A percentile compares a stretch with the other conserved stretches of the same genome.
phyloP scores from a whole-genome alignment of 768 basidiomycete genomes.

The Xerocomellus chrysenteron region DNA sequence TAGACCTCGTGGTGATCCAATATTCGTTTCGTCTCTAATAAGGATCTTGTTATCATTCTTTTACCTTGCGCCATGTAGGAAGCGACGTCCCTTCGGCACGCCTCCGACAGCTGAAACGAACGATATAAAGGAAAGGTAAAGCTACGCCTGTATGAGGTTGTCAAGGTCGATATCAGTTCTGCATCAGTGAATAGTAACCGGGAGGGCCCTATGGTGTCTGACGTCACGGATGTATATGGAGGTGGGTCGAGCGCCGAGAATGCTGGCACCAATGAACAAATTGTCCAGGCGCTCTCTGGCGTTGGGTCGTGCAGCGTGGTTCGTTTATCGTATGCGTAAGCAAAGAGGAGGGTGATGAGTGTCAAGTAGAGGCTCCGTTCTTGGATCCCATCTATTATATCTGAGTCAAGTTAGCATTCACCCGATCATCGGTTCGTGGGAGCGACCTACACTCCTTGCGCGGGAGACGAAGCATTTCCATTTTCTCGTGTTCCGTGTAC shows the following conservation, averaged over 20 bases:
- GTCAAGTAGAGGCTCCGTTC: conserved; percentile 66
- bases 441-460: conserved; percentile 49
- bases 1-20: conserved; percentile 84
- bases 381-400: conserved; percentile 57
- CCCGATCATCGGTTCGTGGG: not conserved
- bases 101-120: conserved; percentile 71
- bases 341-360: conserved; percentile 68
- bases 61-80: conserved; percentile 57
- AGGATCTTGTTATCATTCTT: conserved; percentile 58
- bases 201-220: conserved; percentile 3
- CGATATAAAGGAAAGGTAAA: conserved; percentile 79
- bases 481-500: conserved; percentile 73
- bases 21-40: conserved; percentile 70
- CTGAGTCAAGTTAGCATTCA: conserved; percentile 36
- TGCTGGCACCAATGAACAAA: conserved; percentile 66
- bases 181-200: conserved; percentile 35
- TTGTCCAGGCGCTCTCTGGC: conserved; percentile 87
- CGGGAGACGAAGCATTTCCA: conserved; percentile 56
- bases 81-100: conserved; percentile 65
- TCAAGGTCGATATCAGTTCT: conserved; percentile 52
- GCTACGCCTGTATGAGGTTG: conserved; percentile 69
- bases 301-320: conserved; percentile 80
- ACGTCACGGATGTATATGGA: conserved; percentile 37
- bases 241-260: conserved; percentile 84
- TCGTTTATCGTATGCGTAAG: conserved; percentile 79